Evolutionary conservation across 2,329 filamentous ascomycete genomes (phyloP), one percentile per base, ranked within the genome.

Genomic region (Hymenoscyphus fructigenus): DNA sequence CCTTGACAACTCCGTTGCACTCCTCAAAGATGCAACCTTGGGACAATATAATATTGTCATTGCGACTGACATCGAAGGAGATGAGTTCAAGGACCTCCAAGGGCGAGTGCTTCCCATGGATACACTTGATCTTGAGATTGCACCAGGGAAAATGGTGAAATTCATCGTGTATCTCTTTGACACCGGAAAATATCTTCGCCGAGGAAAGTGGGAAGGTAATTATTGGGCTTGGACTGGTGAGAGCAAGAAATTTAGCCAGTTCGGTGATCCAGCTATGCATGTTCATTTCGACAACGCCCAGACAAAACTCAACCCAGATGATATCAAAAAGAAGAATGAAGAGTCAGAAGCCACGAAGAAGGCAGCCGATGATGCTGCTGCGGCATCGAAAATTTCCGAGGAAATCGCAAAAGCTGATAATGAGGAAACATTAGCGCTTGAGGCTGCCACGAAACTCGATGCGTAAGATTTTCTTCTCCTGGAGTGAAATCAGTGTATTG

Each of bases 41-140:
- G 17, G 15, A 14, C 57, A 59, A 23, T 59, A 38, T 29, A 59
- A 59, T 32, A 59, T 59, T n/a, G 29, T 59, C 14, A 41, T 59
- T 20, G 29, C n/a, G 12, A 59, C 57, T 17, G 57, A 59, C 20
- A 29, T 36, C 17, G 12, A 36, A 17, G 36, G 28, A 41, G 57
- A 59, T 41, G 34, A 38, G 10, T 36, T 41, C 57, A 23, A 59
- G 34, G 57, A 41, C 3, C 20, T 59, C 2, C 15, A 59, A 28
- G 57, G 57, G 10, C 57, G 29, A 23, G 20, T 59, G n/a, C 14
- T 38, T 1, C 57, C 57, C 2, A 59, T 59, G 57, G 29, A 59
- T 20, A n/a, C 28, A 5, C 34, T 59, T n/a, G 57, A 41, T 41
- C 28, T 59, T 28, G 34, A 59, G 17, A 23, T 59, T 20, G 34